phyloP scores from a whole-genome alignment of 23 red algal species.

The Gracilaria gracilis region DNA sequence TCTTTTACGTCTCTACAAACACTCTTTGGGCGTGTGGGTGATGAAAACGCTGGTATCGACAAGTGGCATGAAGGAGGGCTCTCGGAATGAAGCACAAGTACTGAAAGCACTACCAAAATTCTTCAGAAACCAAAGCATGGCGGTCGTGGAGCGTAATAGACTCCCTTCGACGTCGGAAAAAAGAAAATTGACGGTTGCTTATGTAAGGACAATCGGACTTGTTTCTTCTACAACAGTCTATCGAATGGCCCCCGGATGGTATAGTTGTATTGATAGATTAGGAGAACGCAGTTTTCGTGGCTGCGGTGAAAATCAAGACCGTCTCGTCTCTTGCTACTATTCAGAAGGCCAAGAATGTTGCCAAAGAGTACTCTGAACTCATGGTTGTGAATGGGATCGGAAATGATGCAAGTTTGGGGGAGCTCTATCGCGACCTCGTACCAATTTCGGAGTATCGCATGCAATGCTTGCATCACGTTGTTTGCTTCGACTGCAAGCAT shows the following conservation, averaged over 20 bases:
- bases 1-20: not conserved
- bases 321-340: too few species aligned
- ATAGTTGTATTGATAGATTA: too few species aligned
- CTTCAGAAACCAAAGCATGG: too few species aligned
- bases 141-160: not conserved
- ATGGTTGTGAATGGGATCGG: not conserved
- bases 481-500: not conserved
- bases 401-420: not conserved
- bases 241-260: too few species aligned
- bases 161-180: not conserved
- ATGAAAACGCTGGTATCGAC: not conserved
- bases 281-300: too few species aligned
- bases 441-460: not conserved
- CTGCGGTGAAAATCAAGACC: too few species aligned
- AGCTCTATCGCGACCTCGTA: not conserved
- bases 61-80: not conserved
- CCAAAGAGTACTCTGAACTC: too few species aligned
- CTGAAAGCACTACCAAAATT: too few species aligned
- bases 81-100: not conserved
- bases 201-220: too few species aligned
- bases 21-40: not conserved
- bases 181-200: too few species aligned
- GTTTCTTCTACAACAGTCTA: too few species aligned
- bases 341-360: too few species aligned
- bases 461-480: constrained; percentile 26